Evolutionary conservation across 2,329 filamentous ascomycete species (phyloP).

Genomic region (Colletotrichum siamense): DNA sequence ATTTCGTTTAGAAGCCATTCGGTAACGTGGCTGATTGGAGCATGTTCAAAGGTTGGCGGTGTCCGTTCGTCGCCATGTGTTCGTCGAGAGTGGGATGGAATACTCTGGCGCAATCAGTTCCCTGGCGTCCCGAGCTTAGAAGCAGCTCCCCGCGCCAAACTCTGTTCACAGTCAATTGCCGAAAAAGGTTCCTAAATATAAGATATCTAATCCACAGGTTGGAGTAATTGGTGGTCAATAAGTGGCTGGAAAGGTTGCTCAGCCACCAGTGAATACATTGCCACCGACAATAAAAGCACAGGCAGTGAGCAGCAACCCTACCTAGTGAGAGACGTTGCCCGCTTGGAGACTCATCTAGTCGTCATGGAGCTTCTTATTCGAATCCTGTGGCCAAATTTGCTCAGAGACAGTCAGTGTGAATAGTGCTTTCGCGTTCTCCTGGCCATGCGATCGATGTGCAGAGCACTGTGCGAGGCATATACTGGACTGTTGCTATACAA

Average conservation of each 20-base stretch:
- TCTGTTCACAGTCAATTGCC: neutral
- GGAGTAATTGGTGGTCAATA: neutral
- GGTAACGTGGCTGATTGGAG: neutral
- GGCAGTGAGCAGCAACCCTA: neutral
- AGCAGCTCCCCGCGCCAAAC: neutral
- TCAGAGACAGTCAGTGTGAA: neutral
- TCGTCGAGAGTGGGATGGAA: neutral
- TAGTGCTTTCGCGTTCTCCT: neutral
- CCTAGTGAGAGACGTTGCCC: neutral
- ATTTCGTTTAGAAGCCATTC: neutral
- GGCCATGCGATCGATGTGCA: neutral
- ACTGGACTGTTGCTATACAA: neutral
- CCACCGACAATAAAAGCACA: neutral
- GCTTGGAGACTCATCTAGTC: neutral
- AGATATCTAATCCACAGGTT: neutral
- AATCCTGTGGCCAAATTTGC: neutral
- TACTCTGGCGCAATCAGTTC: neutral
- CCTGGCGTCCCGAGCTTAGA: neutral
- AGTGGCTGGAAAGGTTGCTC: neutral
- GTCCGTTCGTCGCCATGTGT: neutral
- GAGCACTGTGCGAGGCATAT: neutral
- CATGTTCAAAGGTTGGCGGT: neutral
- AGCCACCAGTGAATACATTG: neutral
- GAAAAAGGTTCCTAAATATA: neutral
- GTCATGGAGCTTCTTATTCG: neutral